Percentiles rank a stretch among this genome's conserved stretches.
phyloP scores from a whole-genome alignment of 1,284 basidiomycete genomes.

The Golubevia sp. region DNA sequence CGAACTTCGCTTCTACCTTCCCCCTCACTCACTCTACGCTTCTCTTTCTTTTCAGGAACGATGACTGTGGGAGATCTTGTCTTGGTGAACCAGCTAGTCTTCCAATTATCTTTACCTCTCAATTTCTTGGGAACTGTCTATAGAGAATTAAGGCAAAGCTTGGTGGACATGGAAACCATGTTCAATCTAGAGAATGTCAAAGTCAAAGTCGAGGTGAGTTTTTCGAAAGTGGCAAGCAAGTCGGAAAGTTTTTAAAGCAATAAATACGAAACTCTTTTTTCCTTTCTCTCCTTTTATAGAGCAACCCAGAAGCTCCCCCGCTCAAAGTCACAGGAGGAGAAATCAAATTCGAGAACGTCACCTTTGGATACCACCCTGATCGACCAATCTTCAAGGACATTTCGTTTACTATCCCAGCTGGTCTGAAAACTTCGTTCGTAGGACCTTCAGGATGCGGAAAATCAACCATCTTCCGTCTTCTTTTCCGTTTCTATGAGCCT shows the following conservation, averaged over 20 bases:
- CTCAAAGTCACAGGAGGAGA: constrained; percentile 76
- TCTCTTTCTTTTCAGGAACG: constrained; percentile 67
- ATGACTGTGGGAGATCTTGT: constrained; percentile 98
- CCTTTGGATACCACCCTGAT: constrained; percentile 85
- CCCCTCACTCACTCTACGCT: not conserved
- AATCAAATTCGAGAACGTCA: constrained; percentile 90
- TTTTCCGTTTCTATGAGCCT: constrained; percentile 94
- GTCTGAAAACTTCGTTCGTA: constrained; percentile 93
- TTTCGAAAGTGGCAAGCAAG: not conserved
- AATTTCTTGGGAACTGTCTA: constrained; percentile 98
- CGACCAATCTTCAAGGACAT: constrained; percentile 87
- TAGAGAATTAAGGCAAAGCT: constrained; percentile 89
- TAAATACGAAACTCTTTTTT: not conserved
- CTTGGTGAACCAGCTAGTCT: constrained; percentile 99
- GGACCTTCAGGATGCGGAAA: constrained; percentile 98
- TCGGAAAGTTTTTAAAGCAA: not conserved
- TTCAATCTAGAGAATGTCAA: constrained; percentile 89
- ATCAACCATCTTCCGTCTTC: constrained; percentile 88
- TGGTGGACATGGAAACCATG: constrained; percentile 94
- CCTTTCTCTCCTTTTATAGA: constrained; percentile 63
- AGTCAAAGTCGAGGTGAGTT: constrained; percentile 70
- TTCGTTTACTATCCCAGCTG: constrained; percentile 90
- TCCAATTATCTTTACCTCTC: constrained; percentile 91
- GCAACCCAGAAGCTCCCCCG: constrained; percentile 72
- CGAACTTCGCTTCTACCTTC: not conserved